These are phyloP conservation scores for Populus euphratica DNA, from an alignment of 345 rosid species.

Conservation along the genomic window DNA sequence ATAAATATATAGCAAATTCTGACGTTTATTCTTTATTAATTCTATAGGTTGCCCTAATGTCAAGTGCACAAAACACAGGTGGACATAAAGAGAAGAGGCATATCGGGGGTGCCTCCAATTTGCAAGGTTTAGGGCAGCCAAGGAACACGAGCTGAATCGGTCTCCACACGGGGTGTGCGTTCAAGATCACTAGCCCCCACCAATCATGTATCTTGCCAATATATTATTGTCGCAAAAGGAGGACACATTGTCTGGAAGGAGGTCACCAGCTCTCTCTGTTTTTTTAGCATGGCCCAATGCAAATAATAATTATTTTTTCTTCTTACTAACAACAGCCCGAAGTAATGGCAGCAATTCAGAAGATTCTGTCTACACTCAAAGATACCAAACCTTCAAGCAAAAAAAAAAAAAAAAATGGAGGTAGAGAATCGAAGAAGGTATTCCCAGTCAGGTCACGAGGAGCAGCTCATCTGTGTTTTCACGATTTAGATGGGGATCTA, in stretches of 20 bases:
- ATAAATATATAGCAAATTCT: background rate
- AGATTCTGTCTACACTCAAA: slow-evolving; percentile 18
- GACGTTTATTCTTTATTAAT: background rate
- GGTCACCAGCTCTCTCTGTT: slow-evolving; percentile 17
- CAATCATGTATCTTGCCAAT: slow-evolving; percentile 24
- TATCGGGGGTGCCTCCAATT: background rate
- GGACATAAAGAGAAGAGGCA: background rate
- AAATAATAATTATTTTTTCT: too few species aligned
- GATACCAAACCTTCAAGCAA: slow-evolving; percentile 10
- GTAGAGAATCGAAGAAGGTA: slow-evolving; percentile 8
- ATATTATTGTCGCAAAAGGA: slow-evolving; percentile 17
- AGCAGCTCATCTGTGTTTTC: background rate
- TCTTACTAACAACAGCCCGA: slow-evolving; percentile 9
- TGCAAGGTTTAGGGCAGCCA: slow-evolving; percentile 15
- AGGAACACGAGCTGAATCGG: slow-evolving; percentile 35
- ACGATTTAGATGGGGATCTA: slow-evolving; percentile 14
- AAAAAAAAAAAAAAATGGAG: background rate
- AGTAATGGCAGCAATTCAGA: slow-evolving; percentile 17
- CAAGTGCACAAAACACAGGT: slow-evolving; percentile 4
- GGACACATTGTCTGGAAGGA: slow-evolving; percentile 18
- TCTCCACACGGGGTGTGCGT: slow-evolving; percentile 42
- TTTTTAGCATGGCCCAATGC: slow-evolving; percentile 7
- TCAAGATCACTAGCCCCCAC: slow-evolving; percentile 22
- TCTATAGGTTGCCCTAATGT: slow-evolving; percentile 11
- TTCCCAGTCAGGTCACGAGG: background rate